phyloP scores from a whole-genome alignment of 2,329 filamentous ascomycete genomes.

The Exophiala calicioides region DNA sequence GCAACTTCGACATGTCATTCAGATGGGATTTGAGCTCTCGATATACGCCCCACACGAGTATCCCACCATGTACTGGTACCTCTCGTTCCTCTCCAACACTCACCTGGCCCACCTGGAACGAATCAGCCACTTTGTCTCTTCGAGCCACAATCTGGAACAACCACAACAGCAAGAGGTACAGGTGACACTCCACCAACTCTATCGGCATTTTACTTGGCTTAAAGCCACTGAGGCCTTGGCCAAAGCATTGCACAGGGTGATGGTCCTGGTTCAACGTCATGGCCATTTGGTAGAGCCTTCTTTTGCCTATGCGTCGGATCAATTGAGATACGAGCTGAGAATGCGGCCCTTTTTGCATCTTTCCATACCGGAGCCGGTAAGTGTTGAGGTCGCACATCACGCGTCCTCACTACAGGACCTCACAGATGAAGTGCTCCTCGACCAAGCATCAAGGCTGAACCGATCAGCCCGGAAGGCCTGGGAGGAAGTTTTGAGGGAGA shows the following conservation, averaged over 20 bases:
- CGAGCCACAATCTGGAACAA: conserved; percentile 17
- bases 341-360: conserved; percentile 80
- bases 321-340: conserved; percentile 75
- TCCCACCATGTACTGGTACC: conserved; percentile 86
- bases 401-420: conserved; percentile 47
- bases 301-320: conserved; percentile 66
- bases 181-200: conserved; percentile 47
- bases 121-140: conserved; percentile 65
- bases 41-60: conserved; percentile 86
- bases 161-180: conserved; percentile 26
- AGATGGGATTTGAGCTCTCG: conserved; percentile 91
- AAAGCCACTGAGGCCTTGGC: conserved; percentile 60
- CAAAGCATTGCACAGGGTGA: conserved; percentile 59
- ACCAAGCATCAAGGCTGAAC: conserved; percentile 42
- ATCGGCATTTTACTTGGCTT: conserved; percentile 64
- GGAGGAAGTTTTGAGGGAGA: conserved; percentile 43
- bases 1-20: conserved; percentile 81
- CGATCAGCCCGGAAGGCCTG: conserved; percentile 45
- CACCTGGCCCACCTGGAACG: conserved; percentile 70
- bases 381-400: conserved; percentile 61
- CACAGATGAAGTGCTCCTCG: conserved; percentile 42
- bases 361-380: conserved; percentile 66
- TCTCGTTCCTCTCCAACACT: conserved; percentile 71
- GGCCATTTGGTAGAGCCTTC: conserved; percentile 40
- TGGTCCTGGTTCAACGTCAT: conserved; percentile 65